A percentile compares a stretch with the other conserved stretches of the same genome.
These are phyloP conservation scores for Colletotrichum limetticola DNA, from an alignment of 2,329 filamentous ascomycete species.

Conservation along the genomic window DNA sequence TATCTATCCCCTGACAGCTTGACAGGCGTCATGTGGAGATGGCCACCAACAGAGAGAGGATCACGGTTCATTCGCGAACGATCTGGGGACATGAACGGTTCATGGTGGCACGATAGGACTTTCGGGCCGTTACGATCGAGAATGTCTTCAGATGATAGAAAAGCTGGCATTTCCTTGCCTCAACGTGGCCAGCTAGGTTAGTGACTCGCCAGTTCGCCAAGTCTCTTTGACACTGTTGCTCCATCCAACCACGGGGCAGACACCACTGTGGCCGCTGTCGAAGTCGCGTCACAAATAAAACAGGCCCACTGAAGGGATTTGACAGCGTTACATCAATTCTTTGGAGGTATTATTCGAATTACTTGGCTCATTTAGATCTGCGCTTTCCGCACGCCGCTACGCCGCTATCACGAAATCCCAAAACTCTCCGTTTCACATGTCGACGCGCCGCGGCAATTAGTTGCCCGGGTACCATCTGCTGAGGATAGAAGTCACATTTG, in stretches of 20 bases:
- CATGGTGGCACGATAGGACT: not conserved
- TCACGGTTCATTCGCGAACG: not conserved
- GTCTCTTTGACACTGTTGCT: not conserved
- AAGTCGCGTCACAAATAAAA: not conserved
- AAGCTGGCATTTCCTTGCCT: not conserved
- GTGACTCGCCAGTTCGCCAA: not conserved
- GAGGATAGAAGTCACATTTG: constrained; percentile 27
- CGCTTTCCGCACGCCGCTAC: not conserved
- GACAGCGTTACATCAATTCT: not conserved
- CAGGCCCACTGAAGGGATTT: not conserved
- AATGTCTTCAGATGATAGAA: not conserved
- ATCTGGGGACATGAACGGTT: too few relatives aligned
- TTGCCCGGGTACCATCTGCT: constrained; percentile 32
- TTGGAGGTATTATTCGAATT: not conserved
- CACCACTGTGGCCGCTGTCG: not conserved
- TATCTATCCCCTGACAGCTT: not conserved
- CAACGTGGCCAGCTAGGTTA: not conserved
- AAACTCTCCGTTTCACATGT: too few relatives aligned
- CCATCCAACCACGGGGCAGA: not conserved
- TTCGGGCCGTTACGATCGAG: not conserved
- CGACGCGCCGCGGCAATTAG: not conserved
- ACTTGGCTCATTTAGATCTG: not conserved
- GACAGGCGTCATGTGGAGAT: not conserved
- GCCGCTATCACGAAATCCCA: not conserved
- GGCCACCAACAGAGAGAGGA: not conserved